phyloP scores from a whole-genome alignment of 2,329 filamentous ascomycete species.

The Clonostachys byssicola region DNA sequence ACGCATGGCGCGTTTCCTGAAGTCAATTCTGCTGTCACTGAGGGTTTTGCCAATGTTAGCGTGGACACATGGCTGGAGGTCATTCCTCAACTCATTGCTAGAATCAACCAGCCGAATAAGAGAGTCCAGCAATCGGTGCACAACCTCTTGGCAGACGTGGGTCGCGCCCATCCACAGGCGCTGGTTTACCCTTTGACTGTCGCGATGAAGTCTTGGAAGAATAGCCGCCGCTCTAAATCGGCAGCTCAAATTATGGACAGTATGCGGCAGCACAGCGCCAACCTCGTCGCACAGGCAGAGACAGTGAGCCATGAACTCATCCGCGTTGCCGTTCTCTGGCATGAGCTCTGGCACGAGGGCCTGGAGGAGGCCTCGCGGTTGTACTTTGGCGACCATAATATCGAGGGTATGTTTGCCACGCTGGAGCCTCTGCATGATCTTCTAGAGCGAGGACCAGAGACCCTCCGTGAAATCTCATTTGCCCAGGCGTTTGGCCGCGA shows the following conservation, averaged over 20 bases:
- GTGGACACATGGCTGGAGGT: constrained; percentile 99
- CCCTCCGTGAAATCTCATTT: constrained; percentile 92
- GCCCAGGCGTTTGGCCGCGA: constrained; percentile 96
- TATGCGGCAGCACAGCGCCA: constrained; percentile 91
- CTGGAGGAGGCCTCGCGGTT: constrained; percentile 93
- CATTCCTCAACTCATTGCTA: constrained; percentile 92
- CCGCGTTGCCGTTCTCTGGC: constrained; percentile 94
- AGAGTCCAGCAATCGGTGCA: constrained; percentile 89
- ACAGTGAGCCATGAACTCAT: constrained; percentile 95
- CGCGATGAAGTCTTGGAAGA: constrained; percentile 89
- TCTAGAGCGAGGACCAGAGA: constrained; percentile 87
- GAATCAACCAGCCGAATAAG: constrained; percentile 93
- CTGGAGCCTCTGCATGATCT: constrained; percentile 88
- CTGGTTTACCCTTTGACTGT: constrained; percentile 96
- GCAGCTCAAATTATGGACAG: constrained; percentile 95
- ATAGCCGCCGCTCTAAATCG: constrained; percentile 77
- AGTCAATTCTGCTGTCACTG: constrained; percentile 82
- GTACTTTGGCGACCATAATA: constrained; percentile 97
- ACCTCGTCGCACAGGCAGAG: constrained; percentile 91
- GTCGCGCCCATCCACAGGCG: constrained; percentile 90
- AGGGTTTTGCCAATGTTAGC: constrained; percentile 87
- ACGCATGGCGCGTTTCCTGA: constrained; percentile 84
- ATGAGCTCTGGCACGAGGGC: constrained; percentile 98
- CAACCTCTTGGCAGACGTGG: constrained; percentile 86
- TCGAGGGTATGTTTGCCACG: constrained; percentile 93